Evolutionary conservation across 257 asterid genomes (phyloP).

Genomic region (Gynochthodes officinalis): DNA sequence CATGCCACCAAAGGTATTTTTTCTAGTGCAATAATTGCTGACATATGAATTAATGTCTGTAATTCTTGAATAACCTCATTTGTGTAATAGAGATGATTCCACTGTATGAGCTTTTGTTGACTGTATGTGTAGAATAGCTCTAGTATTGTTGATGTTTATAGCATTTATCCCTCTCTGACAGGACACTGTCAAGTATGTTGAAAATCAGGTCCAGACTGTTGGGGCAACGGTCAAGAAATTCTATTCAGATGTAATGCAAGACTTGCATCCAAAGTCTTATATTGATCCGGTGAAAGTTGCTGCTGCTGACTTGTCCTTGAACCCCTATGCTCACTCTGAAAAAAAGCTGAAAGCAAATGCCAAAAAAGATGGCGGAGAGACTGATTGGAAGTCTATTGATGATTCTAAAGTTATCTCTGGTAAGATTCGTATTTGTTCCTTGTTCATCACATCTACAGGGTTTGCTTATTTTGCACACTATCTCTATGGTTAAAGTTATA

Average conservation of each 20-base stretch:
- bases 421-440: slow-evolving; percentile 15
- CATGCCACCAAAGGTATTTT: neutral
- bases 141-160: neutral
- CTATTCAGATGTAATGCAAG: slow-evolving; percentile 72
- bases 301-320: slow-evolving; percentile 47
- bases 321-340: slow-evolving; percentile 41
- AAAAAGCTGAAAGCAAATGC: slow-evolving; percentile 35
- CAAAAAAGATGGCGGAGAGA: slow-evolving; percentile 28
- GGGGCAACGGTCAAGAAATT: slow-evolving; percentile 67
- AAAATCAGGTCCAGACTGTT: slow-evolving; percentile 74
- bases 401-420: slow-evolving; percentile 36
- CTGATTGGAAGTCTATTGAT: slow-evolving; percentile 28
- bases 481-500: neutral
- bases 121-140: neutral
- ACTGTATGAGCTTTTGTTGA: neutral
- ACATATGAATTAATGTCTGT: neutral
- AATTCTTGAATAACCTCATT: neutral
- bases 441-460: slow-evolving; percentile 7
- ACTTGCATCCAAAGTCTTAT: slow-evolving; percentile 46
- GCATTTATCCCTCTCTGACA: slow-evolving; percentile 16
- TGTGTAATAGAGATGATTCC: neutral
- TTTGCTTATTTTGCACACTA: neutral
- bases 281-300: slow-evolving; percentile 47
- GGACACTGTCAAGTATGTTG: slow-evolving; percentile 76
- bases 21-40: neutral